A percentile compares a stretch with the other conserved stretches of the same genome.
Conservation (phyloP, 495 filamentous ascomycete genomes). For the Xylaria grammica region DNA sequence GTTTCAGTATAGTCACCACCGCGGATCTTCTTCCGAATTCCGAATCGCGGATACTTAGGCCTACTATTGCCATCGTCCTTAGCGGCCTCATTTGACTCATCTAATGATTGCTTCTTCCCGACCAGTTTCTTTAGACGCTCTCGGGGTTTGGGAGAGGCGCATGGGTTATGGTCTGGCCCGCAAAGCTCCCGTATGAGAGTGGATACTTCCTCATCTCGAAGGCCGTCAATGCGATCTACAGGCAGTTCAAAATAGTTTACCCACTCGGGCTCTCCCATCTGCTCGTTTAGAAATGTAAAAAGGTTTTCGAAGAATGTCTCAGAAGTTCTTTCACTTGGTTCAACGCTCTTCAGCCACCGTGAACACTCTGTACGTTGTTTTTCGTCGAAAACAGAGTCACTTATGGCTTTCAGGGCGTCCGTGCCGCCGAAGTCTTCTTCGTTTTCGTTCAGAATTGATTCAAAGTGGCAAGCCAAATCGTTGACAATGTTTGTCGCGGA, state of each 20-base stretch:
- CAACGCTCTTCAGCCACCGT: background rate
- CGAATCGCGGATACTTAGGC: slow-evolving; percentile 17
- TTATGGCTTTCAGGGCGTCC: slow-evolving; percentile 13
- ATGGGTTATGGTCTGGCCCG: background rate
- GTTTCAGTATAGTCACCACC: slow-evolving; percentile 23
- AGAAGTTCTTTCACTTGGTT: background rate
- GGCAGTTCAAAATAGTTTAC: slow-evolving; percentile 8
- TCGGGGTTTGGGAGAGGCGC: background rate
- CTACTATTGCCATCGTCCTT: background rate
- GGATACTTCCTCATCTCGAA: background rate
- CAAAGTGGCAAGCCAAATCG: slow-evolving; percentile 24
- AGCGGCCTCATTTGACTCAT: background rate
- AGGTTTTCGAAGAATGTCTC: slow-evolving; percentile 4
- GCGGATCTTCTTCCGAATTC: slow-evolving; percentile 4
- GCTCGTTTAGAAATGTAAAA: background rate
- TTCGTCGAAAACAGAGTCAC: slow-evolving; percentile 2
- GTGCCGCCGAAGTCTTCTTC: slow-evolving; percentile 15
- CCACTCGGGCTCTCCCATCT: background rate
- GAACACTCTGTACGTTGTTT: background rate
- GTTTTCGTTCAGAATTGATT: background rate
- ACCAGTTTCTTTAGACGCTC: background rate
- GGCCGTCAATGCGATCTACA: background rate
- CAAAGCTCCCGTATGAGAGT: background rate
- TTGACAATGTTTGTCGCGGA: slow-evolving; percentile 38
- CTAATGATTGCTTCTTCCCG: background rate